Evolutionary conservation across 176 grass and related monocot genomes (phyloP), one percentile per base, ranked within the genome.

Genomic region (Raddia guianensis): DNA sequence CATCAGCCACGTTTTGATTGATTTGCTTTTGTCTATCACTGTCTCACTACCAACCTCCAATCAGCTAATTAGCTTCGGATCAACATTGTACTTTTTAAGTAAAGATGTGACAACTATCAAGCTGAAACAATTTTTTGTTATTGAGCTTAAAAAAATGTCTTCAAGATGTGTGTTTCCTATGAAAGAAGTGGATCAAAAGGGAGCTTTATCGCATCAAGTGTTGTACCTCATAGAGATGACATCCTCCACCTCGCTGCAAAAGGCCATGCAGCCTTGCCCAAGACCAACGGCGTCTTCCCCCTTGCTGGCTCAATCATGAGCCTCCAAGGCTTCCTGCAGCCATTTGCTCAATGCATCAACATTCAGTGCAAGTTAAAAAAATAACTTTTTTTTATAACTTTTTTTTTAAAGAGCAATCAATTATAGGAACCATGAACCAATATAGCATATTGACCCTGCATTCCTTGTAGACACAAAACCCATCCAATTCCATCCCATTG

Each of bases 1-100:
- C 94, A 97, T 97, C 63, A 90, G 71, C 94, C 94, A 97, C 48
- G 92, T 93, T 78, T 97, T 97, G 89, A 97, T 93, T 19, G 91
- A 93, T 73, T 97, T 93, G 84, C 94, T 97, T 84, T 93, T 93
- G 87, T 97, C 90, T 84, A 97, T 97, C 59, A 91, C 90, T 49
- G 90, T 93, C 83, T 97, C 90, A 27, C 86, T 97, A 52, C 93
- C 93, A 78, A 97, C 90, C n/a, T n/a, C n/a, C n/a, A n/a, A n/a
- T n/a, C n/a, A n/a, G n/a, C n/a, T n/a, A n/a, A n/a, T n/a, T n/a
- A 82, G 66, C 68, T 86, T 91, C 0, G 88, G 86, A 86, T 97
- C 91, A 61, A 97, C 70, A 10, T 93, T 70, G 80, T 87, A 93
- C 57, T 97, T 97, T 56, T 85, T 80, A 32, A 97, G 86, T 51